Evolutionary conservation across 805 yeast species (phyloP).

Genomic region (Nakazawaea molendinolei): DNA sequence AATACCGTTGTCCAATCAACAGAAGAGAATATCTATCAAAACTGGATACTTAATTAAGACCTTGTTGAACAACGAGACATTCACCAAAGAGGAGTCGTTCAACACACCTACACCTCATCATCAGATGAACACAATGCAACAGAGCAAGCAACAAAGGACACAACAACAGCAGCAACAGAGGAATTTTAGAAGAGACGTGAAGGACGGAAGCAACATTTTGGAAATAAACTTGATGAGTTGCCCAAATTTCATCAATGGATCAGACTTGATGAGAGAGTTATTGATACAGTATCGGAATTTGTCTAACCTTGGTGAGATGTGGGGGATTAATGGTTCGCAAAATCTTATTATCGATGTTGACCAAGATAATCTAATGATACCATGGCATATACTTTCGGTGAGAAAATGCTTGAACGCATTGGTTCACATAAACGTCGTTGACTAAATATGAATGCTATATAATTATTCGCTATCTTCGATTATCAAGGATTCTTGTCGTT

Average conservation of each 20-base stretch:
- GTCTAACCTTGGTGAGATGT: slow-evolving; percentile 34
- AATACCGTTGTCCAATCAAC: slow-evolving; percentile 63
- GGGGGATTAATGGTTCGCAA: slow-evolving; percentile 24
- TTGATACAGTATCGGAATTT: slow-evolving; percentile 57
- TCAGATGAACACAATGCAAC: background rate
- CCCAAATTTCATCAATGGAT: slow-evolving; percentile 56
- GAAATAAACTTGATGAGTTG: slow-evolving; percentile 71
- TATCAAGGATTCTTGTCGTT: too few species aligned
- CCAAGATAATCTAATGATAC: slow-evolving; percentile 37
- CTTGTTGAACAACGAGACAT: too few species aligned
- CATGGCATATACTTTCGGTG: slow-evolving; percentile 73
- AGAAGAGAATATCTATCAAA: slow-evolving; percentile 61
- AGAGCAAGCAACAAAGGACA: background rate
- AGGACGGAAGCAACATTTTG: slow-evolving; percentile 27
- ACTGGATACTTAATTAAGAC: slow-evolving; percentile 60
- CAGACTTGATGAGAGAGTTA: slow-evolving; percentile 45
- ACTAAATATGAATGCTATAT: slow-evolving; percentile 12
- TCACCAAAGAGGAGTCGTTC: background rate
- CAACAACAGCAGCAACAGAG: background rate
- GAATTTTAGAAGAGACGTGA: slow-evolving; percentile 13
- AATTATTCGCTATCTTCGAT: too few species aligned
- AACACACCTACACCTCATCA: background rate
- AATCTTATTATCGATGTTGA: slow-evolving; percentile 13
- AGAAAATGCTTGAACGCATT: slow-evolving; percentile 51
- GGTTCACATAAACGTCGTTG: slow-evolving; percentile 48